Conservation (phyloP, 2,329 filamentous ascomycete genomes). For the Purpureocillium lavendulum region DNA sequence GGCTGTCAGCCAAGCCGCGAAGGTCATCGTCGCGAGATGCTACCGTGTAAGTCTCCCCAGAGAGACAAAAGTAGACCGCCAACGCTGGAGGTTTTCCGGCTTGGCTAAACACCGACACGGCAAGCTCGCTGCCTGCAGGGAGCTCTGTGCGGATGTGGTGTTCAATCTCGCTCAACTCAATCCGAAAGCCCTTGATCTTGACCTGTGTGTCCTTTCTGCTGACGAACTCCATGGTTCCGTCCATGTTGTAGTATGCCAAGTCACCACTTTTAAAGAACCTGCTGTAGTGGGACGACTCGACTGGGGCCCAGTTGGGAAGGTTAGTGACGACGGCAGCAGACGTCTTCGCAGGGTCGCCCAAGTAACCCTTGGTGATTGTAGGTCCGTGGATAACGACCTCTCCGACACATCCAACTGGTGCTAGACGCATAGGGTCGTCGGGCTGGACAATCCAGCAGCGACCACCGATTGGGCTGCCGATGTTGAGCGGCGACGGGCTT, state of each 20-base stretch:
- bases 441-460: constrained; percentile 3
- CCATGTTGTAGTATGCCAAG: constrained; percentile 7
- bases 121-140: not conserved
- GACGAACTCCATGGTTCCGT: constrained; percentile 9
- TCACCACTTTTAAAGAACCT: constrained; percentile 11
- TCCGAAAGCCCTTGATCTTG: constrained; percentile 11
- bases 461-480: constrained; percentile 2
- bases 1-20: no score
- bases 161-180: constrained; percentile 11
- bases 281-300: not conserved
- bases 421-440: not conserved
- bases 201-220: constrained; percentile 5
- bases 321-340: not conserved
- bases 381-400: constrained; percentile 8
- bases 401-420: constrained; percentile 4
- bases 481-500: not conserved
- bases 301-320: constrained; percentile 1
- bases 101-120: not conserved
- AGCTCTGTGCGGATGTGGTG: not conserved
- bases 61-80: not conserved
- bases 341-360: not conserved
- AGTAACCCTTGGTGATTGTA: constrained; percentile 4
- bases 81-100: not conserved
- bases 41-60: not conserved
- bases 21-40: not conserved